phyloP scores from a whole-genome alignment of 2,329 filamentous ascomycete species.

The Onygenales sp. region DNA sequence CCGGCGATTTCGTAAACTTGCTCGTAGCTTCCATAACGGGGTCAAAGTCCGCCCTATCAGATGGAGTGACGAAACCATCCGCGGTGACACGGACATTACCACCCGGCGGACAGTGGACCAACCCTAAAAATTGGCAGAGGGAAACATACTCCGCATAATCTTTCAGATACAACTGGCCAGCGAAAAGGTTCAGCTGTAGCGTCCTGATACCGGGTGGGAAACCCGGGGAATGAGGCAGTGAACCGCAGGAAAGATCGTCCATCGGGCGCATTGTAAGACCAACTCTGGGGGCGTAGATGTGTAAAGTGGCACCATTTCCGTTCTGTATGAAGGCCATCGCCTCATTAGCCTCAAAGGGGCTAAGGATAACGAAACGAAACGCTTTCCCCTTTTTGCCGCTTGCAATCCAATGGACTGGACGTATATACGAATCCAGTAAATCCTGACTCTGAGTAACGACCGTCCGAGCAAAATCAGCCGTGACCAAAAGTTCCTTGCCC shows the following conservation, averaged over 20 bases:
- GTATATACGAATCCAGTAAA: conserved; percentile 38
- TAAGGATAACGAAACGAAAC: conserved; percentile 43
- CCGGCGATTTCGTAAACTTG: not conserved
- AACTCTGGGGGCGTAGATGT: conserved; percentile 41
- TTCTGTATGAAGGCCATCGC: conserved; percentile 34
- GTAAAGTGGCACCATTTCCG: conserved; percentile 30
- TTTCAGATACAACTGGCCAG: conserved; percentile 55
- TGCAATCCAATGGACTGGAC: conserved; percentile 47
- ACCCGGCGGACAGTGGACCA: not conserved
- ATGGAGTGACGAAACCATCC: conserved; percentile 4
- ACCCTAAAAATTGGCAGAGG: conserved; percentile 12
- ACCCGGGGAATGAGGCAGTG: conserved; percentile 18
- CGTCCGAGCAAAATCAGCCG: conserved; percentile 42
- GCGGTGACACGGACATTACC: not conserved
- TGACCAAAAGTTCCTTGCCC: conserved; percentile 35
- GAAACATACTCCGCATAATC: conserved; percentile 42
- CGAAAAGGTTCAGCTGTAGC: conserved; percentile 51
- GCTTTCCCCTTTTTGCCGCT: conserved; percentile 13
- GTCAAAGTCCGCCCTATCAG: not conserved
- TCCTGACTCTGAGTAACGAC: conserved; percentile 19
- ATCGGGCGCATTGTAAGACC: conserved; percentile 28
- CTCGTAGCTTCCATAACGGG: not conserved
- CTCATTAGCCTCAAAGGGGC: conserved; percentile 48
- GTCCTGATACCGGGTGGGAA: conserved; percentile 17
- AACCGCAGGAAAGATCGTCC: conserved; percentile 37